Base-by-base conservation (phyloP, 2,329 filamentous ascomycete genomes). In the Ramularia endophylla region DNA sequence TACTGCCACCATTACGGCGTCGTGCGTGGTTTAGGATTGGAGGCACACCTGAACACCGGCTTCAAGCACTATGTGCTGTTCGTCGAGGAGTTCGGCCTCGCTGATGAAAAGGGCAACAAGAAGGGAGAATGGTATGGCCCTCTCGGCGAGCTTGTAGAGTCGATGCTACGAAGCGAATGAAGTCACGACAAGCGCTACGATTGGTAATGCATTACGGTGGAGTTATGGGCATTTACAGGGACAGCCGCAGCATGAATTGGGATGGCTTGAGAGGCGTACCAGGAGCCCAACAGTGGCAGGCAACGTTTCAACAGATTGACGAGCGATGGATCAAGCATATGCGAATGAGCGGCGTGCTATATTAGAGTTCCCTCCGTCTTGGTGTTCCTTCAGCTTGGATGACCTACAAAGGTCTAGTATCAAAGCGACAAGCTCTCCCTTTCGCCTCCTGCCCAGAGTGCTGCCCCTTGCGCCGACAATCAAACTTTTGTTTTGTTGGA, bases 61-160 rank as follows among this genome's bases (percentile, higher is more conserved):
- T 98, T 98, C 80, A 98, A 98, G 76, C 92, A 98, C 68, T 98
- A 97, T 61, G 92, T 98, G 48, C 77, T 98, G 44, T 98, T 98
- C 67, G 88, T 98, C 55, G 89, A 98, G 65, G 94, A 98, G 74
- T 92, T 97, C 68, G 81, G 80, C 54, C 70, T 98, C 54, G 88
- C 88, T 19, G 94, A 81, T 59, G 92, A 90, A 37, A 89, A 94
- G 67, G 60, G 61, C 4, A 59, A 54, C 40, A 62, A 58, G 55
- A 60, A 57, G 48, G 55, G 56, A n/a, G 92, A 98, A 65, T 98
- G 90, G 71, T 98, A 90, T 84, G 92, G 92, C 1, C 92, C 92
- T 9, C 65, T 98, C 43, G 90, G 90, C 8, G 92, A 98, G 65
- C 70, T 98, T 53, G 92, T 98, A 37, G 92, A 98, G 64, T 97